Evolutionary conservation across 2,329 filamentous ascomycete genomes (phyloP).

Genomic region (Diaporthe helianthi): DNA sequence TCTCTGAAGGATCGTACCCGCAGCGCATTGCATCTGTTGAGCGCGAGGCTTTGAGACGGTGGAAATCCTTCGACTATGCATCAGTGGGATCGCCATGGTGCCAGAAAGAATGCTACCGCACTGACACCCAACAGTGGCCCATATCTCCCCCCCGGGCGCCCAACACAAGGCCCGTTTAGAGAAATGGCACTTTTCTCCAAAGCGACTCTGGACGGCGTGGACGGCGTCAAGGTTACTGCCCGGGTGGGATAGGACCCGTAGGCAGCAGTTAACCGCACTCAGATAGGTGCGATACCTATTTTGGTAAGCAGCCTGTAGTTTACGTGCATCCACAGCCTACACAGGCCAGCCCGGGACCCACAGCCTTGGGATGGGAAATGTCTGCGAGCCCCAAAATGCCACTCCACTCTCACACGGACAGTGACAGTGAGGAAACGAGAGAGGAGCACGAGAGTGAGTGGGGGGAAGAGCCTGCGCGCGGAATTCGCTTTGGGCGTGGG

Average conservation of each 20-base stretch:
- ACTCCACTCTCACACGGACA: neutral
- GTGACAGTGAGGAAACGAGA: neutral
- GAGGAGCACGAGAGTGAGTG: neutral
- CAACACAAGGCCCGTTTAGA: neutral
- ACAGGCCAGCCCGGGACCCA: slow-evolving; percentile 8
- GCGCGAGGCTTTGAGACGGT: slow-evolving; percentile 15
- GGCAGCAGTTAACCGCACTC: slow-evolving; percentile 12
- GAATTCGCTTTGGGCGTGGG: slow-evolving; percentile 12
- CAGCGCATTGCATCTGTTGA: slow-evolving; percentile 16
- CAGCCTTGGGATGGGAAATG: slow-evolving; percentile 9
- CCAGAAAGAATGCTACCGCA: slow-evolving; percentile 21
- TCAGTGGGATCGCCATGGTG: slow-evolving; percentile 16
- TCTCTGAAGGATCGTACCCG: slow-evolving; percentile 11
- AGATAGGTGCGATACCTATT: slow-evolving; percentile 9
- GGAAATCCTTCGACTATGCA: slow-evolving; percentile 22
- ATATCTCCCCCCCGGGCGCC: slow-evolving; percentile 6
- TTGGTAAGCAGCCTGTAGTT: slow-evolving; percentile 10
- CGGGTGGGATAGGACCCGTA: slow-evolving; percentile 14
- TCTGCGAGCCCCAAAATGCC: neutral
- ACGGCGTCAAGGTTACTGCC: slow-evolving; percentile 14
- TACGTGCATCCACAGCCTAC: slow-evolving; percentile 14
- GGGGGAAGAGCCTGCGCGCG: slow-evolving; percentile 3
- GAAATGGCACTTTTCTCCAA: slow-evolving; percentile 4
- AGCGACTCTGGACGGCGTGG: slow-evolving; percentile 2
- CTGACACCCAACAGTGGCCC: slow-evolving; percentile 13